phyloP scores from a whole-genome alignment of 2,329 filamentous ascomycete genomes.

The Lachnellula cervina region DNA sequence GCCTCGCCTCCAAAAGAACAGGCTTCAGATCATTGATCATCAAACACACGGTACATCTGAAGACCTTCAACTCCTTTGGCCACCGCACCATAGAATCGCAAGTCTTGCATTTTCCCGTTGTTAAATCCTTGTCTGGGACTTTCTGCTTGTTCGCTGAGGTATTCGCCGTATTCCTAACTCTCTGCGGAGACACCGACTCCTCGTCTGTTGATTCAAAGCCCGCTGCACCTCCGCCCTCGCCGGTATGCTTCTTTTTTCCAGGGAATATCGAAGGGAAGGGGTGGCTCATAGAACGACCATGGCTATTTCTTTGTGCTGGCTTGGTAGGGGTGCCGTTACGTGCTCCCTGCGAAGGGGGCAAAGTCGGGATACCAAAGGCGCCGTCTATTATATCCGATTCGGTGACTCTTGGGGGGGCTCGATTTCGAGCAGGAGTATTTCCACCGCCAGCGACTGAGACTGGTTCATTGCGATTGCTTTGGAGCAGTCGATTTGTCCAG shows the following conservation, averaged over 20 bases:
- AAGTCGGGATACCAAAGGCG: conserved; percentile 29
- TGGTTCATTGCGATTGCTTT: conserved; percentile 24
- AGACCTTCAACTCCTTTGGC: conserved; percentile 67
- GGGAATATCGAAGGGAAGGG: conserved; percentile 71
- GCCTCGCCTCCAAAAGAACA: conserved; percentile 24
- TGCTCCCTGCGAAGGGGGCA: conserved; percentile 14
- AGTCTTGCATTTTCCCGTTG: conserved; percentile 75
- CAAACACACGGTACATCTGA: conserved; percentile 77
- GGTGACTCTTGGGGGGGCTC: conserved; percentile 20
- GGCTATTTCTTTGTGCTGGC: conserved; percentile 12
- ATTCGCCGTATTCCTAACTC: conserved; percentile 9
- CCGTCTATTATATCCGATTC: conserved; percentile 31
- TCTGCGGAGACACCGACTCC: conserved; percentile 31
- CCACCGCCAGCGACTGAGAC: conserved; percentile 5
- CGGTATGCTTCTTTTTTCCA: conserved; percentile 49
- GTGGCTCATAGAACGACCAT: conserved; percentile 63
- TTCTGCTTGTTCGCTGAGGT: conserved; percentile 18
- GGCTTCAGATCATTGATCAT: conserved; percentile 76
- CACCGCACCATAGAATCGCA: conserved; percentile 77
- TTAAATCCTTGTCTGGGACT: conserved; percentile 53
- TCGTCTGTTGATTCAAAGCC: conserved; percentile 45
- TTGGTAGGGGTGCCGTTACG: conserved; percentile 13
- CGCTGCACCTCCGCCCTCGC: conserved; percentile 33
- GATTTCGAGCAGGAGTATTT: conserved; percentile 17
- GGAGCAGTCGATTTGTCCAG: conserved; percentile 29